A percentile compares a stretch with the other conserved stretches of the same genome.
Conservation (phyloP, 139 green algal species). For the Pleodorina starrii region DNA sequence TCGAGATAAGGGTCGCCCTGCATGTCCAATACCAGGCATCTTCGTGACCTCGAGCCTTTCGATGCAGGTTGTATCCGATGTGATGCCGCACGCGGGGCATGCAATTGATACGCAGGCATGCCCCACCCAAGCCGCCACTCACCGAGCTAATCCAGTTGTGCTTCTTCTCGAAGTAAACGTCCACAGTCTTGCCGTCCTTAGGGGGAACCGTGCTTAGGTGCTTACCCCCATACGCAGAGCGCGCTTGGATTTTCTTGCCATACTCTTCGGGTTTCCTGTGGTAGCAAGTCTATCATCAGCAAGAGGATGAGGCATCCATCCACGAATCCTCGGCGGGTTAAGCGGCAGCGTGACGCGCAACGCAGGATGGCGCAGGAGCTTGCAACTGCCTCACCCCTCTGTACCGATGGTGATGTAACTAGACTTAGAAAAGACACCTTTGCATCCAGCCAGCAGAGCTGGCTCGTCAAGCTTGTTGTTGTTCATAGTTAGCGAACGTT, state of each 20-base stretch:
- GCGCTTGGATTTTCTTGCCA: conserved; percentile 58
- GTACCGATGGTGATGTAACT: conserved; percentile 80
- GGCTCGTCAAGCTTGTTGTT: conserved; percentile 82
- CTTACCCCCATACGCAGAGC: conserved; percentile 74
- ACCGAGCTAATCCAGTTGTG: conserved; percentile 77
- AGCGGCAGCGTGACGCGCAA: background rate
- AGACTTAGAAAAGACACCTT: conserved; percentile 78
- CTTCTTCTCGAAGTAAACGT: conserved; percentile 86
- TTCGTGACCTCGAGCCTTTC: too few species aligned
- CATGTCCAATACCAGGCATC: too few species aligned
- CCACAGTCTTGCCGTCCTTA: conserved; percentile 72
- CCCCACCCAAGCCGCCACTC: background rate
- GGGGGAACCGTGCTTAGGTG: conserved; percentile 71
- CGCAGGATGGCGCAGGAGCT: background rate
- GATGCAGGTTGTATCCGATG: too few species aligned
- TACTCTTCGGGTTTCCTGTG: conserved; percentile 77
- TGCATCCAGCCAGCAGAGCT: conserved; percentile 73
- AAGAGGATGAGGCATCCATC: background rate
- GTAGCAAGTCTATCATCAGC: too few species aligned
- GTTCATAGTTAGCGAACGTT: conserved; percentile 65
- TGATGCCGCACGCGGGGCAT: background rate
- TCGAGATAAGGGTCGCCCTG: conserved; percentile 78
- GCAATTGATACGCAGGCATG: background rate
- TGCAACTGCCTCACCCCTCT: conserved; percentile 52
- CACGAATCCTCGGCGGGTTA: background rate